Base-by-base conservation (phyloP, 1,284 basidiomycete species). In the Ustilago nuda region DNA sequence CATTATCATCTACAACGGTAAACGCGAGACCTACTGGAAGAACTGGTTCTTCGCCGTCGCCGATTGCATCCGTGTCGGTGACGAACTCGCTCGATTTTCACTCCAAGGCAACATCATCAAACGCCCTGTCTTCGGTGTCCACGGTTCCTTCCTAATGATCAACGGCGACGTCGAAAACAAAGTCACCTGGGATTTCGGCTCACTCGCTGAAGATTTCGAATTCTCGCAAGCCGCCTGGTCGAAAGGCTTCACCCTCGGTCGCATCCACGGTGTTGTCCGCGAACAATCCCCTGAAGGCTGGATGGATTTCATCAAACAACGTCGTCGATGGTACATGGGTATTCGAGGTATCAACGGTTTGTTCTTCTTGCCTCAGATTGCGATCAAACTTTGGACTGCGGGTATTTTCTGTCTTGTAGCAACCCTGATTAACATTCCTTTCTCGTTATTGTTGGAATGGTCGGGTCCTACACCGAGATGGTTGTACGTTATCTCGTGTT, bases 21-120 rank as follows among this genome's bases (percentile, higher is more conserved):
- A 79, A 56, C 52, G 72, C 17, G 85, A 86, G 81, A 85, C 86
- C 15, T 87, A 86, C 76, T 87, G 86, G 86, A 83, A 83, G 71
- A 87, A 86, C 75, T 87, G 87, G 87, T 86, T 86, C 81, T 87
- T 87, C 61, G 86, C 86, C n/a, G 86, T 87, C 8, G 87, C 87
- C 27, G 86, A 87, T 69, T 85, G 86, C 68, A 86, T 87, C 50
- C 86, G 87, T 81, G 86, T 87, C 51, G 87, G 87, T 61, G 87
- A 87, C 75, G 87, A 87, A 74, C 66, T 87, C 64, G 87, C 86
- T 3, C 81, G 87, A n/a, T 87, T 87, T 81, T 86, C 87, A 56
- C 79, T 87, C 57, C 86, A 87, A 67, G 86, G 86, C 72, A 86
- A 86, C 61, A 81, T 86, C 58, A 85, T 87, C 72, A 79, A 87